Percentiles rank a stretch among this genome's conserved stretches.
Evolutionary conservation across 1,284 basidiomycete genomes (phyloP).

Genomic region (Leccinum subfulvum): DNA sequence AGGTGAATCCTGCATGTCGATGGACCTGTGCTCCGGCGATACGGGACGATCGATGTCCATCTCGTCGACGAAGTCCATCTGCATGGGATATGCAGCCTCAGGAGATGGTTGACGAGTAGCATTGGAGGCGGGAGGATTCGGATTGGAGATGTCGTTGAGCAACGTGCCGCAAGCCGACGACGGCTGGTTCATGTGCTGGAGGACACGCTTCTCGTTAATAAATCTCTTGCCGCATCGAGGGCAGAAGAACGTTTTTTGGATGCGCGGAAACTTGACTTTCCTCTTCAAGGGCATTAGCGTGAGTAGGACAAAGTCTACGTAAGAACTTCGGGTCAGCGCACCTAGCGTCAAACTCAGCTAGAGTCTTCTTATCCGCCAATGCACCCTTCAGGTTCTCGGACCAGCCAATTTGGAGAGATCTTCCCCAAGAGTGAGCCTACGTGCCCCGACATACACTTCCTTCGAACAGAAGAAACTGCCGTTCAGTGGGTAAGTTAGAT

Average conservation of each 20-base stretch:
- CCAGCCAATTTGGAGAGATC: not conserved
- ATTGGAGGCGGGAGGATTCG: not conserved
- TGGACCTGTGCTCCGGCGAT: not conserved
- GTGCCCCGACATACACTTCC: not conserved
- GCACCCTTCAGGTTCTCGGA: not conserved
- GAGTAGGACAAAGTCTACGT: not conserved
- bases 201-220: not conserved
- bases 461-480: not conserved
- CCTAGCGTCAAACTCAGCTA: not conserved
- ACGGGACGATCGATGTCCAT: not conserved
- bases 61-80: not conserved
- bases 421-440: not conserved
- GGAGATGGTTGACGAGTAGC: not conserved
- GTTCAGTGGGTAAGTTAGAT: not conserved
- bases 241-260: slow-evolving; percentile 2
- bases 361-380: not conserved
- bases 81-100: not conserved
- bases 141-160: not conserved
- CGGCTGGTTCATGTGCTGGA: slow-evolving; percentile 10
- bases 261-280: not conserved
- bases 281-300: not conserved
- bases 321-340: not conserved
- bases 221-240: slow-evolving; percentile 5
- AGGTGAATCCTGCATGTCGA: not conserved
- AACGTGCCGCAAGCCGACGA: not conserved